A percentile compares a stretch with the other conserved stretches of the same genome.
Evolutionary conservation across 1,284 basidiomycete genomes (phyloP).

Genomic region (Puccinia hordei): DNA sequence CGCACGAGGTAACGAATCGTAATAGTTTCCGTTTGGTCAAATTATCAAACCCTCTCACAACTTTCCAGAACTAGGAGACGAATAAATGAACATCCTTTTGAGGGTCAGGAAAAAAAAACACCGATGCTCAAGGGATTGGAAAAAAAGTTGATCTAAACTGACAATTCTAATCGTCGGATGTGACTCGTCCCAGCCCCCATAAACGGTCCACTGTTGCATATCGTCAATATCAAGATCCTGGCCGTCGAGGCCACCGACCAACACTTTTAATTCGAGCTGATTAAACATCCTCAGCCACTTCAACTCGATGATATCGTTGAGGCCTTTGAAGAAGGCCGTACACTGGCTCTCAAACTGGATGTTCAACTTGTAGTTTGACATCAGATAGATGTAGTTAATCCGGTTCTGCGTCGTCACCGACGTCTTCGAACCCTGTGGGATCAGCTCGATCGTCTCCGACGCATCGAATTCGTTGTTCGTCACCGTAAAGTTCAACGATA

Average conservation of each 20-base stretch:
- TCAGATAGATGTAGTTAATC: constrained; percentile 81
- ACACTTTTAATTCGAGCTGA: constrained; percentile 72
- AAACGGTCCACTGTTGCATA: constrained; percentile 71
- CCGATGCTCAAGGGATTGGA: background rate
- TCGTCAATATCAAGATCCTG: constrained; percentile 76
- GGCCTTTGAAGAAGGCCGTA: constrained; percentile 70
- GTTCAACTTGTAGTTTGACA: constrained; percentile 85
- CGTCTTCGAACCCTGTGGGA: constrained; percentile 79
- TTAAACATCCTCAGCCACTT: constrained; percentile 93
- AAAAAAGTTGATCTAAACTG: constrained; percentile 71
- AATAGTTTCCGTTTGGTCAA: constrained; percentile 74
- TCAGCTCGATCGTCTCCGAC: constrained; percentile 74
- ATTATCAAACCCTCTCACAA: constrained; percentile 65
- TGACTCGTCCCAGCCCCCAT: constrained; percentile 72
- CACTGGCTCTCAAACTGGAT: constrained; percentile 85
- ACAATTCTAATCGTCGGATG: constrained; percentile 68
- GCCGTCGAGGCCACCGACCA: constrained; percentile 57
- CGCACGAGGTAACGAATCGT: constrained; percentile 86
- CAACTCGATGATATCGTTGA: constrained; percentile 82
- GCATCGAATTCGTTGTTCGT: constrained; percentile 87
- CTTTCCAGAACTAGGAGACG: constrained; percentile 56
- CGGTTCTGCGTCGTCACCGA: constrained; percentile 87
- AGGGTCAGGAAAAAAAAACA: background rate
- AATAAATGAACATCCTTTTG: background rate
- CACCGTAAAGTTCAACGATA: constrained; percentile 89